Evolutionary conservation across 2,329 filamentous ascomycete genomes (phyloP), one percentile per base, ranked within the genome.

Genomic region (Ilyonectria sp.): DNA sequence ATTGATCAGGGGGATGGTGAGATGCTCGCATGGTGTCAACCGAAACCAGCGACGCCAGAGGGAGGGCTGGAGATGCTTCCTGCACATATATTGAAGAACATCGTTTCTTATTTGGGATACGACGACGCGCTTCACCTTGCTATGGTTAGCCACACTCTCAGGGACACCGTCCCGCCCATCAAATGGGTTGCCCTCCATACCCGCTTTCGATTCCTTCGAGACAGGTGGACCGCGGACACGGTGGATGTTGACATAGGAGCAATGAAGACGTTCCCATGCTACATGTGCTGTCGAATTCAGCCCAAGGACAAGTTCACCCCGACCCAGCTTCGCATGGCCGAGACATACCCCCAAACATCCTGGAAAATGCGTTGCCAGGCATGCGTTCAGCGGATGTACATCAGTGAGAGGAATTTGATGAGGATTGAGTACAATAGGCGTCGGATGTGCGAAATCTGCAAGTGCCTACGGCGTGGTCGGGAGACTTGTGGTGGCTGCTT

Each of bases 281-380:
- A 66, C 19, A 17, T 57, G n/a, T 74, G 72, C 57, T 70, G 53
- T 19, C 67, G 44, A 13, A 49, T 69, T 4, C 61, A 44, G 0
- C 60, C 57, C 10, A 53, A 31, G 33, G 33, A 2, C 2, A 69
- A 57, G 23, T 74, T 74, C 40, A 65, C 65, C 1, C 0, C 15
- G 1, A 40, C 19, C 1, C 67, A 71, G 37, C 29, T 71, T 2
- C 4, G 4, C 0, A 35, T 58, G 63, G 50, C 40, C 0, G n/a
- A 26, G 17, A 33, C 33, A 2, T 19, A 40, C 0, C 67, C 65
- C 6, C 33, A 60, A 10, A 71, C 60, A 0, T 23, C 56, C 6
- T 74, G 72, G 70, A 74, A 57, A 35, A 62, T 70, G 65, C 61
- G 60, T 5, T 74, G 72, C 40, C 29, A 49, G 8, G 15, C 21